A percentile compares a stretch with the other conserved stretches of the same genome.
These are phyloP conservation scores for Graphium sp. DNA, from an alignment of 2,329 filamentous ascomycete genomes.

Conservation along the genomic window DNA sequence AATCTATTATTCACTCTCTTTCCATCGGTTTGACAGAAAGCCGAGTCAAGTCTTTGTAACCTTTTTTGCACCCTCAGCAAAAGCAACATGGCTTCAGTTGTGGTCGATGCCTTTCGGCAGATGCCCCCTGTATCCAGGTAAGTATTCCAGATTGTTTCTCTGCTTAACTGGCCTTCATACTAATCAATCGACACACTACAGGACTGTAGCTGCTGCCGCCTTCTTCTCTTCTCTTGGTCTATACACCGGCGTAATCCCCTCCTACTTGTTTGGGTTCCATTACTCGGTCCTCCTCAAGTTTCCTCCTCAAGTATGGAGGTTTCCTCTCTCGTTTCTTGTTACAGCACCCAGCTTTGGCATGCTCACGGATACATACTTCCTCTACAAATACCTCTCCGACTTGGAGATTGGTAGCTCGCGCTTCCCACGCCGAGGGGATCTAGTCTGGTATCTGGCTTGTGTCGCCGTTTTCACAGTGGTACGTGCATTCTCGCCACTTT, in stretches of 20 bases:
- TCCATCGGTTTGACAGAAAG: too few species aligned
- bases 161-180: background rate
- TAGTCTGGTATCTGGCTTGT: slow-evolving; percentile 67
- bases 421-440: slow-evolving; percentile 60
- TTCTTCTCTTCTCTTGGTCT: slow-evolving; percentile 43
- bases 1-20: too few species aligned
- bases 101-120: slow-evolving; percentile 18
- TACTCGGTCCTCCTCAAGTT: slow-evolving; percentile 31
- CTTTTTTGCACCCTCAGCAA: too few species aligned
- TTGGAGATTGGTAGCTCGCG: slow-evolving; percentile 57
- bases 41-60: too few species aligned
- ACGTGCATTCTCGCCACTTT: slow-evolving; percentile 26
- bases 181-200: slow-evolving; percentile 17
- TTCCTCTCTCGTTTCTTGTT: slow-evolving; percentile 23
- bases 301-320: slow-evolving; percentile 25
- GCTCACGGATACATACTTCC: slow-evolving; percentile 56
- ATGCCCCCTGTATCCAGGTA: slow-evolving; percentile 24
- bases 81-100: too few species aligned
- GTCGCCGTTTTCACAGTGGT: slow-evolving; percentile 58
- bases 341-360: slow-evolving; percentile 25
- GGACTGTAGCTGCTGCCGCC: slow-evolving; percentile 47
- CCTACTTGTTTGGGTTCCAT: slow-evolving; percentile 33
- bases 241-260: slow-evolving; percentile 34
- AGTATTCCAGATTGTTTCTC: too few species aligned
- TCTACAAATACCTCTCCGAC: slow-evolving; percentile 62